Percentiles rank a stretch among this genome's conserved stretches.
These are phyloP conservation scores for Venturiaceae sp. DNA, from an alignment of 2,329 filamentous ascomycete genomes.

Conservation along the genomic window DNA sequence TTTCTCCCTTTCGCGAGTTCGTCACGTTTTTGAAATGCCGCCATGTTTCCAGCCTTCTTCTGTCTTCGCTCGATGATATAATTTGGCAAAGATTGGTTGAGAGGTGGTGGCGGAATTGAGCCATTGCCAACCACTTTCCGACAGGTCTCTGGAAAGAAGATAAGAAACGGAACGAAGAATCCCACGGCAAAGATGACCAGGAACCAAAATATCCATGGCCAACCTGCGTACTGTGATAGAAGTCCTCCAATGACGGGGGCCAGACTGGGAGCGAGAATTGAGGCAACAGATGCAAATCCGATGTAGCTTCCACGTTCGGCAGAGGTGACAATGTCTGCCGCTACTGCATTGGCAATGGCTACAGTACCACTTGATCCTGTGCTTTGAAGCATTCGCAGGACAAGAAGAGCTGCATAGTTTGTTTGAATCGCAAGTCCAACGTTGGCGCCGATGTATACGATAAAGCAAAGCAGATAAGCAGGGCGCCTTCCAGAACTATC, in stretches of 20 bases:
- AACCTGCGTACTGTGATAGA: slow-evolving; percentile 24
- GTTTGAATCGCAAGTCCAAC: slow-evolving; percentile 12
- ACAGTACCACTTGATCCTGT: slow-evolving; percentile 21
- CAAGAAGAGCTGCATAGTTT: slow-evolving; percentile 11
- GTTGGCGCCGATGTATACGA: slow-evolving; percentile 12
- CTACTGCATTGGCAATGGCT: slow-evolving; percentile 22
- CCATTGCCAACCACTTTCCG: slow-evolving; percentile 19
- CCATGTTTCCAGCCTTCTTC: slow-evolving; percentile 1
- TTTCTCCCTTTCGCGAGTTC: slow-evolving; percentile 20
- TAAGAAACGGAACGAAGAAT: slow-evolving; percentile 21
- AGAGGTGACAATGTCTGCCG: slow-evolving; percentile 24
- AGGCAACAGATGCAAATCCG: slow-evolving; percentile 18
- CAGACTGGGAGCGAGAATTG: slow-evolving; percentile 12
- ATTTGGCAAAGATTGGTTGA: slow-evolving; percentile 5
- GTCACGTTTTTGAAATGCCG: slow-evolving; percentile 12
- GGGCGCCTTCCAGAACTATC: slow-evolving; percentile 12
- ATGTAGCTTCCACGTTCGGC: slow-evolving; percentile 24
- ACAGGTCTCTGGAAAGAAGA: slow-evolving; percentile 31
- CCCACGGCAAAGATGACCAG: slow-evolving; percentile 28
- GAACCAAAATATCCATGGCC: slow-evolving; percentile 31
- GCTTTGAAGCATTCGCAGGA: slow-evolving; percentile 15
- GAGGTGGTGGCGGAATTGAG: slow-evolving; percentile 7
- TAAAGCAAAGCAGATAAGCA: slow-evolving; percentile 12
- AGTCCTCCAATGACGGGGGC: slow-evolving; percentile 25
- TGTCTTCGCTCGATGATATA: slow-evolving; percentile 2